Evolutionary conservation across 108 stramenopile species (phyloP).

Genomic region (Nitzschia inconspicua): DNA sequence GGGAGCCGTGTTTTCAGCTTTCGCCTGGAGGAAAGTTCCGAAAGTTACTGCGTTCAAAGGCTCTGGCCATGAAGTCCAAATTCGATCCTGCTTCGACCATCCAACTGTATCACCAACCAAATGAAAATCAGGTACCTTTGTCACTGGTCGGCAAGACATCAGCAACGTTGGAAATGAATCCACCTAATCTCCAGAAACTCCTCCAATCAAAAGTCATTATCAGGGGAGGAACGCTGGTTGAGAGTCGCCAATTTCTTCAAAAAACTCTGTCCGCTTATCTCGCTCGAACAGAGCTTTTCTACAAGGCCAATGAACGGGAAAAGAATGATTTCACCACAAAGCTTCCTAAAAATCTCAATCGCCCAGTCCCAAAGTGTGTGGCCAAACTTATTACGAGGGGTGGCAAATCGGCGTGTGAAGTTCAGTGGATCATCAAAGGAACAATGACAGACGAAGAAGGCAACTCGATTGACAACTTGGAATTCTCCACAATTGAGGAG

Average conservation of each 20-base stretch:
- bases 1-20: conserved; percentile 59
- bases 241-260: conserved; percentile 52
- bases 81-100: conserved; percentile 53
- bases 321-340: not conserved
- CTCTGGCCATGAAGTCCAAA: conserved; percentile 30
- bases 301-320: not conserved
- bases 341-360: conserved; percentile 19
- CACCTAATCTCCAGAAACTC: conserved; percentile 34
- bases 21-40: conserved; percentile 53
- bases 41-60: conserved; percentile 46
- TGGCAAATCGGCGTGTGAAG: conserved; percentile 43
- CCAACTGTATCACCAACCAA: conserved; percentile 58
- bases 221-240: conserved; percentile 43
- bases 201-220: conserved; percentile 45
- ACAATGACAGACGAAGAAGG: conserved; percentile 41
- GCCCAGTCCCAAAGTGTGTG: conserved; percentile 47
- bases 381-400: conserved; percentile 33
- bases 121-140: conserved; percentile 58
- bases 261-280: conserved; percentile 48
- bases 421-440: conserved; percentile 54
- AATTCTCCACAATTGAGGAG: conserved; percentile 62
- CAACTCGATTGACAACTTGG: conserved; percentile 44
- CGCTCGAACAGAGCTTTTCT: conserved; percentile 50
- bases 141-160: conserved; percentile 23
- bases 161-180: conserved; percentile 24